Percentiles rank a stretch among this genome's conserved stretches.
phyloP scores from a whole-genome alignment of 192 early-diverging fungal species.

The Coemansia sp. region DNA sequence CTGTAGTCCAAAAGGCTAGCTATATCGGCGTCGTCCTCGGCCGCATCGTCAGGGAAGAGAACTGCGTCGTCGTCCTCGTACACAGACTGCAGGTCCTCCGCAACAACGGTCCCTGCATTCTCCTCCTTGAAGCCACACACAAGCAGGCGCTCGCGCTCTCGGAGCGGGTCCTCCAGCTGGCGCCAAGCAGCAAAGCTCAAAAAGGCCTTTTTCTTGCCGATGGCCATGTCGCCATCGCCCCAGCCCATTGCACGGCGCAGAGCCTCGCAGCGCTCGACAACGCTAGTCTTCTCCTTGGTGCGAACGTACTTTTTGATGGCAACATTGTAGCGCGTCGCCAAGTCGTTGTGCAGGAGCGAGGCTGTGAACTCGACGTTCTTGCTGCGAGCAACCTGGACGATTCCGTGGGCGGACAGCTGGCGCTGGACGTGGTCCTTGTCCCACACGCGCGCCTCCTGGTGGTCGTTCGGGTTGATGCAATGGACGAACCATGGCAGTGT shows the following conservation, averaged over 20 bases:
- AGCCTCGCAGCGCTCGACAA: slow-evolving; percentile 53
- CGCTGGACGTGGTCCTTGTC: slow-evolving; percentile 69
- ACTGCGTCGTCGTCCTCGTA: slow-evolving; percentile 51
- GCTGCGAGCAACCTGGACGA: slow-evolving; percentile 68
- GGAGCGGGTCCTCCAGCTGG: slow-evolving; percentile 78
- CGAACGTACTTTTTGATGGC: slow-evolving; percentile 60
- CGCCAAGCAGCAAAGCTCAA: slow-evolving; percentile 81
- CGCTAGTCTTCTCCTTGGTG: slow-evolving; percentile 53
- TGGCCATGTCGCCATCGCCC: slow-evolving; percentile 59
- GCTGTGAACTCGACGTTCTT: slow-evolving; percentile 75
- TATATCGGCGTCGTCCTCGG: slow-evolving; percentile 41
- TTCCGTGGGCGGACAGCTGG: slow-evolving; percentile 73
- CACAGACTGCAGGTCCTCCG: slow-evolving; percentile 56
- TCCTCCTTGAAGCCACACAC: slow-evolving; percentile 50
- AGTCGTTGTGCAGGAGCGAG: slow-evolving; percentile 74
- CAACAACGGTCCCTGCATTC: slow-evolving; percentile 13
- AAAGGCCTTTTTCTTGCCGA: slow-evolving; percentile 69
- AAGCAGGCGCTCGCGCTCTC: slow-evolving; percentile 66
- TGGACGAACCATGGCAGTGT: slow-evolving; percentile 80
- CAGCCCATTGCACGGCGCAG: slow-evolving; percentile 65
- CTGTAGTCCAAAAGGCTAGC: slow-evolving; percentile 53
- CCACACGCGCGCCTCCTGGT: slow-evolving; percentile 58
- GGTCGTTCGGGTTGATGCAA: slow-evolving; percentile 76
- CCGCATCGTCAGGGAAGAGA: slow-evolving; percentile 44
- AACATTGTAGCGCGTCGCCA: slow-evolving; percentile 71